Evolutionary conservation across 805 yeast species (phyloP).

Genomic region (Myxozyma melibiosi): DNA sequence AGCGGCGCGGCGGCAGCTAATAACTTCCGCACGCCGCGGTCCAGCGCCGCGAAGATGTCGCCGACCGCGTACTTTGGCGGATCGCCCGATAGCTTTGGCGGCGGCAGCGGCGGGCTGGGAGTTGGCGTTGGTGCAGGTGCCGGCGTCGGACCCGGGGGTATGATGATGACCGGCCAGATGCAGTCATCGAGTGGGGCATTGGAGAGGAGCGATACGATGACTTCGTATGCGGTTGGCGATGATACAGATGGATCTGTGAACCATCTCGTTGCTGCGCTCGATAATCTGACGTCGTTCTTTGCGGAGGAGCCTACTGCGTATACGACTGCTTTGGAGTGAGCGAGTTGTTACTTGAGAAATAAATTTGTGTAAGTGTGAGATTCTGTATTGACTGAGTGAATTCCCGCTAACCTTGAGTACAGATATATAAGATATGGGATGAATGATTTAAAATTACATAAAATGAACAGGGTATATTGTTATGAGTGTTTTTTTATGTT

Average conservation of each 20-base stretch:
- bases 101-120: no score
- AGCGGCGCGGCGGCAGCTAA: conserved; percentile 4
- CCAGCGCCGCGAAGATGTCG: neutral
- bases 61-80: neutral
- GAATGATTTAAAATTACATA: no score
- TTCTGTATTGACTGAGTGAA: no score
- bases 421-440: neutral
- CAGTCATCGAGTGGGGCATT: no score
- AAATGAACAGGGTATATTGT: neutral
- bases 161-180: no score
- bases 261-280: conserved; percentile 90
- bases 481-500: neutral
- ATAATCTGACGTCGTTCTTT: conserved; percentile 85
- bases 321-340: conserved; percentile 23
- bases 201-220: conserved; percentile 49
- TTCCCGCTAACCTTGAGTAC: neutral
- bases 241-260: conserved; percentile 73
- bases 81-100: neutral
- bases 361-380: conserved; percentile 3
- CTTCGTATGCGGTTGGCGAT: conserved; percentile 43
- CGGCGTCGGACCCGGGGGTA: neutral
- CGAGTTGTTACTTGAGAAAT: neutral
- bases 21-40: neutral
- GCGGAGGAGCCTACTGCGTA: conserved; percentile 54
- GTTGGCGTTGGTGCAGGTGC: neutral